Base-by-base conservation (phyloP, 345 rosid genomes). In the Noccaea bulbosa region DNA sequence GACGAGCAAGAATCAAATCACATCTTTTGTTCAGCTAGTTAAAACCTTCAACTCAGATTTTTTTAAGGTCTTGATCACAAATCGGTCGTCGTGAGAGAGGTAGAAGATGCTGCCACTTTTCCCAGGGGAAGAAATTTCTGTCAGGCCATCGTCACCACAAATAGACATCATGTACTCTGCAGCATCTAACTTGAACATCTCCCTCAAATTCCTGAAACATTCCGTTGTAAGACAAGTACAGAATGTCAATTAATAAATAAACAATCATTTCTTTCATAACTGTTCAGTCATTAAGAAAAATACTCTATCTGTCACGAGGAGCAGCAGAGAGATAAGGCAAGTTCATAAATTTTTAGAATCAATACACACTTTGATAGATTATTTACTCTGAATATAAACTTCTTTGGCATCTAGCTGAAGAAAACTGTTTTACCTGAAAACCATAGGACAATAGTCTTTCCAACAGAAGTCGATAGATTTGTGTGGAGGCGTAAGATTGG, bases 161-260 rank as follows among this genome's bases (percentile, higher is more conserved):
- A 93, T 91, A 78, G 98, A 93, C 98, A 93, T 93, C 98, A 93
- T 91, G 82, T 86, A 93, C 77, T 93, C 98, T 4, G 98, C 98
- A 56, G 97, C 91, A 86, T 93, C 96, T 78, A 93, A 80, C 83
- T 86, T 87, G 84, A 93, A 93, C 97, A 93, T 82, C 83, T 93
- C 93, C 81, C 98, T 86, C 75, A 93, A 74, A 80, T 91, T 91
- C 93, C 98, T 93, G 82, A 70, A 76, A 62, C 53, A 46, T 5
- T 46, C 12, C 58, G 52, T 62, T 45, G 11, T n/a, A 66, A 46
- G n/a, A 37, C 41, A 49, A 11, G n/a, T 11, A 67, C 62, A 60
- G 4, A 16, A 27, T 48, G 49, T 66, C 47, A 58, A 40, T 40
- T 46, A 48, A 14, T 20, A 55, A 59, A 50, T 30, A 58, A 6